These are phyloP conservation scores for Lagerstroemia speciosa DNA, from an alignment of 345 rosid species.

Conservation along the genomic window DNA sequence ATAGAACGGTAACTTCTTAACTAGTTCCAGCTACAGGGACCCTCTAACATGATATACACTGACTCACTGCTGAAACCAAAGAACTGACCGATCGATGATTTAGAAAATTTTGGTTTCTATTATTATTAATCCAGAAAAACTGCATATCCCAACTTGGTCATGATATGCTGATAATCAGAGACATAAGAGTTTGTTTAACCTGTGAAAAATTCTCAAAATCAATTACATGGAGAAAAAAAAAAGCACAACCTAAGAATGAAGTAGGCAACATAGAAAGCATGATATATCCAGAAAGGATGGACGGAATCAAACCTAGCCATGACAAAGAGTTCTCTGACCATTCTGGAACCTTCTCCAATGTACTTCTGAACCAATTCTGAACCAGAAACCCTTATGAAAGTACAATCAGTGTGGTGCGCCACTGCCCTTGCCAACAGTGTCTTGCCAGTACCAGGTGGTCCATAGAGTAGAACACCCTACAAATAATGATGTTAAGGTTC, in stretches of 20 bases:
- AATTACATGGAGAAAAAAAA: neutral
- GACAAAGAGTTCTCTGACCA: slow-evolving; percentile 97
- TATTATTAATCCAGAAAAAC: no score
- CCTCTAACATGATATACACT: neutral
- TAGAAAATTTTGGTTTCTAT: no score
- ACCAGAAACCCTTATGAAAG: slow-evolving; percentile 98
- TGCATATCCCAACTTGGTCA: neutral
- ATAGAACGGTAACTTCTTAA: neutral
- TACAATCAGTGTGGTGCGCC: slow-evolving; percentile 98
- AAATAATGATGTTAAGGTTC: neutral
- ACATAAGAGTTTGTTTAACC: neutral
- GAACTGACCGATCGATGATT: no score
- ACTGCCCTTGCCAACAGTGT: slow-evolving; percentile 96
- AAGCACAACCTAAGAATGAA: neutral
- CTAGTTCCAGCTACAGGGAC: neutral
- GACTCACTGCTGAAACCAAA: no score
- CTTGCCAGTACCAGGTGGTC: slow-evolving; percentile 98
- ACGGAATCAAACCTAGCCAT: slow-evolving; percentile 68
- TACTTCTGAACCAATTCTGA: slow-evolving; percentile 94
- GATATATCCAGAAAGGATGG: neutral
- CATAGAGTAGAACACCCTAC: slow-evolving; percentile 91
- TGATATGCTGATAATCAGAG: neutral
- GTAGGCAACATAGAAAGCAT: neutral
- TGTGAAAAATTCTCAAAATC: neutral
- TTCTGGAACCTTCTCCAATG: slow-evolving; percentile 98